These are phyloP conservation scores for Globisporangium rhizosaccharum DNA, from an alignment of 352 stramenopile genomes.

Conservation along the genomic window DNA sequence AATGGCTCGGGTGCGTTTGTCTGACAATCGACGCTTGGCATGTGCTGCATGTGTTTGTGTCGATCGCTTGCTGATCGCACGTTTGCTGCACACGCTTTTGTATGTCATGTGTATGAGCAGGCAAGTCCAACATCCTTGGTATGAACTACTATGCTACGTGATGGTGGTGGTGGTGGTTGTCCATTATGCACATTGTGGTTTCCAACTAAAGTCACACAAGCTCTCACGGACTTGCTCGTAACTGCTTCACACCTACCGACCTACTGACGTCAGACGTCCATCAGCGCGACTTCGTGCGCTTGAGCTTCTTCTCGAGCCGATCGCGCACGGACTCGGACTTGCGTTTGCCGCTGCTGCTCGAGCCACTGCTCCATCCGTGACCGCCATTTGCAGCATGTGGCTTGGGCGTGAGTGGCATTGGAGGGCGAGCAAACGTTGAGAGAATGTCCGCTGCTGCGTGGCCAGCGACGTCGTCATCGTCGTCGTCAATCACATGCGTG, in stretches of 20 bases:
- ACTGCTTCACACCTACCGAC: background rate
- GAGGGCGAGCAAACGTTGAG: constrained; percentile 32
- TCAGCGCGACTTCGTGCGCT: constrained; percentile 57
- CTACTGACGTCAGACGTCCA: background rate
- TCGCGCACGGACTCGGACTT: constrained; percentile 58
- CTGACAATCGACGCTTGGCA: too few species aligned
- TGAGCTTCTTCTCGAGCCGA: constrained; percentile 78
- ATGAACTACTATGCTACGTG: background rate
- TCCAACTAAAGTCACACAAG: too few species aligned
- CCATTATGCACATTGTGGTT: background rate
- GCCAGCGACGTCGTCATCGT: constrained; percentile 9
- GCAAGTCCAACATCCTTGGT: constrained; percentile 44
- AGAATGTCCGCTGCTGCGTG: constrained; percentile 22
- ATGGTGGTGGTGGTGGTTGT: too few species aligned
- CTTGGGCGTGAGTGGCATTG: constrained; percentile 31
- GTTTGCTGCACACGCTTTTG: background rate
- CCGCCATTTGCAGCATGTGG: constrained; percentile 1
- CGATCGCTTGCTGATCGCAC: too few species aligned
- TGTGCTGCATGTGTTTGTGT: too few species aligned
- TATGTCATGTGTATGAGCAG: constrained; percentile 2
- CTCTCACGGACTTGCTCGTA: background rate
- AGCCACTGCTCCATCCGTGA: constrained; percentile 14
- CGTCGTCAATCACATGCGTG: background rate
- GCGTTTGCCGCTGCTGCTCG: constrained; percentile 37
- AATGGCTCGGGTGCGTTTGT: constrained; percentile 27